These are phyloP conservation scores for Helotiales sp. DNA, from an alignment of 2,329 filamentous ascomycete genomes.

Conservation along the genomic window DNA sequence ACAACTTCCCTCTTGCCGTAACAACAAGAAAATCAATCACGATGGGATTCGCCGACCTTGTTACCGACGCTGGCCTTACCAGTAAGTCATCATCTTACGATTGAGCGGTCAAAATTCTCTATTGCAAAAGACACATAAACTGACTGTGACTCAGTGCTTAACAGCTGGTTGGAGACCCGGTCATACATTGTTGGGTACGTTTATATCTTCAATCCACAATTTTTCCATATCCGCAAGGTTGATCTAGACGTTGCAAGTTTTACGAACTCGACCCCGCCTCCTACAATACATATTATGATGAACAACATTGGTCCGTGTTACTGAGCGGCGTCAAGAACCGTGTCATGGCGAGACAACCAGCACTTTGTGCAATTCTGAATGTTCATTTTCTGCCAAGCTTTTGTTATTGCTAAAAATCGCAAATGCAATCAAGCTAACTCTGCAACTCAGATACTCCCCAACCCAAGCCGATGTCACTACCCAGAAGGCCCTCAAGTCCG, in stretches of 20 bases:
- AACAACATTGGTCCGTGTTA: conserved; percentile 94
- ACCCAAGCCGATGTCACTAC: conserved; percentile 94
- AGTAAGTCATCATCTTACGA: conserved; percentile 40
- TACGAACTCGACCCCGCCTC: conserved; percentile 10
- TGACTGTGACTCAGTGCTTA: conserved; percentile 57
- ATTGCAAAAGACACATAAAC: conserved; percentile 18
- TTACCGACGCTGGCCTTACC: conserved; percentile 63
- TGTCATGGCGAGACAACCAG: conserved; percentile 74
- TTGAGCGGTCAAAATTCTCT: conserved; percentile 3
- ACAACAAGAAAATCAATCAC: conserved; percentile 19
- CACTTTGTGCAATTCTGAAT: conserved; percentile 76
- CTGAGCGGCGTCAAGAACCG: conserved; percentile 93
- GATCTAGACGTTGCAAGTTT: conserved; percentile 14
- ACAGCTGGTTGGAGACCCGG: conserved; percentile 72
- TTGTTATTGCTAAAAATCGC: conserved; percentile 18
- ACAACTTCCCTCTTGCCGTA: background rate
- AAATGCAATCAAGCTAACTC: conserved; percentile 17
- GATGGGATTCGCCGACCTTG: conserved; percentile 71
- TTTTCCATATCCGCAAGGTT: conserved; percentile 21
- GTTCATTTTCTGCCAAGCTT: conserved; percentile 24
- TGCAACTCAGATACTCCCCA: conserved; percentile 51
- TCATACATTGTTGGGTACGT: conserved; percentile 85
- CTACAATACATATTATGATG: conserved; percentile 59
- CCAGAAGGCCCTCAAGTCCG: conserved; percentile 83
- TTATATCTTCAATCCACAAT: conserved; percentile 10